Percentiles rank a stretch among this genome's conserved stretches.
Evolutionary conservation across 176 grass and related monocot species (phyloP).

Genomic region (Hsuehochloa calcarea): DNA sequence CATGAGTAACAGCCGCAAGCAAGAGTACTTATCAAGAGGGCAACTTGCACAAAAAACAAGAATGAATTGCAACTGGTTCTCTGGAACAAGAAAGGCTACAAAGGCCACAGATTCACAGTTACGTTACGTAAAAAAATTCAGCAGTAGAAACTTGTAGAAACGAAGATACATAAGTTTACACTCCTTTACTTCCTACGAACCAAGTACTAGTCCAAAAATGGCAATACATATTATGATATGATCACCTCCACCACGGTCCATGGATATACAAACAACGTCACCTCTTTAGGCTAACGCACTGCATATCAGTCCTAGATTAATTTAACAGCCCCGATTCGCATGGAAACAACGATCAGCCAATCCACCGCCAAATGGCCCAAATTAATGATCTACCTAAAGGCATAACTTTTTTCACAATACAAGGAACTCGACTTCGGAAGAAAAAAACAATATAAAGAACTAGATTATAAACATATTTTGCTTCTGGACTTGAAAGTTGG

Average conservation of each 20-base stretch:
- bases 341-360: neutral
- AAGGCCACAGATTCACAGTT: neutral
- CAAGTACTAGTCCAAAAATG: neutral
- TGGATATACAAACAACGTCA: slow-evolving; percentile 18
- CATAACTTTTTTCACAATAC: neutral
- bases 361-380: neutral
- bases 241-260: slow-evolving; percentile 6
- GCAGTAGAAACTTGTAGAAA: neutral
- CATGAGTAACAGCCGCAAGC: slow-evolving; percentile 30
- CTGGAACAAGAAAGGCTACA: slow-evolving; percentile 36
- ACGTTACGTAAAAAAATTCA: slow-evolving; percentile 3
- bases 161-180: neutral
- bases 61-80: slow-evolving; percentile 20
- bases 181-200: neutral
- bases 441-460: neutral
- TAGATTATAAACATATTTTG: slow-evolving; percentile 2
- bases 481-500: neutral
- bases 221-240: slow-evolving; percentile 8
- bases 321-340: neutral
- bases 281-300: slow-evolving; percentile 10
- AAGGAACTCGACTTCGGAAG: neutral
- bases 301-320: neutral
- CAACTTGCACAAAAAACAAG: slow-evolving; percentile 40
- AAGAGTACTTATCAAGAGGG: slow-evolving; percentile 46
- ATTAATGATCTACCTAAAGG: neutral